Base-by-base conservation (phyloP, 2,329 filamentous ascomycete genomes). In the Talaromyces sp. region DNA sequence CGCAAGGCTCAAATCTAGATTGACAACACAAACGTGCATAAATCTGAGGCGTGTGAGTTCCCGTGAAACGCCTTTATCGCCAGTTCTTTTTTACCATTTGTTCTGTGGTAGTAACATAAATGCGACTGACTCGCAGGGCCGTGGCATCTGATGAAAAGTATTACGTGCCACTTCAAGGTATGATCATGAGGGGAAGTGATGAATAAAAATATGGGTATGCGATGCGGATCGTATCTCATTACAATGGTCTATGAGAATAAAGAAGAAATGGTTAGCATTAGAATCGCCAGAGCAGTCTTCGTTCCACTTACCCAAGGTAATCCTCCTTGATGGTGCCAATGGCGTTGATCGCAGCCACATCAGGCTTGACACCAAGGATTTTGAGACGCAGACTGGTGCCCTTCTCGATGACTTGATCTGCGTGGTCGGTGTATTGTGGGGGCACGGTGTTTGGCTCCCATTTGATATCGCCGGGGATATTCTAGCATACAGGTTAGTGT, bases 391-490 rank as follows among this genome's bases (percentile, higher is more conserved):
- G 86, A 65, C 96, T 93, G 14, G 92, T 95, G 43, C 91, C 91
- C 54, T 91, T 91, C 75, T 97, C 92, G 67, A 99, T 96, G 32
- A 91, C 87, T 61, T 92, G 90, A 61, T 96, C 94, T 57, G 90
- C 91, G 66, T 96, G 93, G 73, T 99, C 93, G 35, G 92, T 96
- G 74, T 91, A 99, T 68, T 96, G 91, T 2, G 93, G 91, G n/a
- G 94, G 94, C 33, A 93, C 96, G 47, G 93, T 92, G 65, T 96
- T 96, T 42, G 91, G 89, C 70, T 97, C 93, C 80, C 90, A 97
- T 75, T 91, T 94, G 75, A 97, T 91, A 59, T 95, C 90, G 60
- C 84, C 83, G 1, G 94, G 92, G 64, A 99, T 97, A 64, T 76
- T 75, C 70, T 76, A 46, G 22, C 17, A 24, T 29, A 20, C 19